A percentile compares a stretch with the other conserved stretches of the same genome.
Evolutionary conservation across 257 asterid species (phyloP).

Genomic region (Dorcoceras hygrometricum): DNA sequence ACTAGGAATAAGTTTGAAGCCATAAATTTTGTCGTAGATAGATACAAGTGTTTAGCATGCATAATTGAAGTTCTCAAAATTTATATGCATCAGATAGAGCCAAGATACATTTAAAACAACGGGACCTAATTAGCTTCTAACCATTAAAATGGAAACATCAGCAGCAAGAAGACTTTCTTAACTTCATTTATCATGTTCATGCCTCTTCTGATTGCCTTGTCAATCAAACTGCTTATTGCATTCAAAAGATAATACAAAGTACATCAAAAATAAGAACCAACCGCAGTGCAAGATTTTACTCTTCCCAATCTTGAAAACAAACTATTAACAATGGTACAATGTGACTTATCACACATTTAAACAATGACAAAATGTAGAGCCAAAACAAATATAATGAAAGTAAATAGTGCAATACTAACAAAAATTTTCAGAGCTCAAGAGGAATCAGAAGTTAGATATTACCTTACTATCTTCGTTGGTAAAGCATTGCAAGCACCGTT

Average conservation of each 20-base stretch:
- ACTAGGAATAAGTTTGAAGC: no score
- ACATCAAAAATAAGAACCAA: slow-evolving; percentile 10
- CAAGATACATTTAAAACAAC: neutral
- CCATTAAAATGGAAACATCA: slow-evolving; percentile 13
- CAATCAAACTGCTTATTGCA: neutral
- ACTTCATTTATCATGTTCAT: slow-evolving; percentile 9
- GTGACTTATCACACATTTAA: neutral
- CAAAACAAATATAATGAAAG: slow-evolving; percentile 4
- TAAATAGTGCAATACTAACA: neutral
- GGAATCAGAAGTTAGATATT: slow-evolving; percentile 21
- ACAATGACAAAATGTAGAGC: slow-evolving; percentile 2
- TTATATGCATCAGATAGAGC: neutral
- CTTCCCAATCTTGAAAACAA: slow-evolving; percentile 17
- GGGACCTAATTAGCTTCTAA: neutral
- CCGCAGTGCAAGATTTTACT: slow-evolving; percentile 6
- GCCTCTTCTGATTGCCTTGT: slow-evolving; percentile 1
- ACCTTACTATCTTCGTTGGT: slow-evolving; percentile 76
- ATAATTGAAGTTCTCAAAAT: neutral
- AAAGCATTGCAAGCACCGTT: slow-evolving; percentile 85
- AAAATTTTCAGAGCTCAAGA: slow-evolving; percentile 4
- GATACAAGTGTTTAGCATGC: neutral
- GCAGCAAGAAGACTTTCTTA: neutral
- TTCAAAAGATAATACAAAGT: slow-evolving; percentile 1
- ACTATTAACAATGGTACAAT: neutral
- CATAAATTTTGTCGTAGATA: neutral